A percentile compares a stretch with the other conserved stretches of the same genome.
Conservation (phyloP, 495 filamentous ascomycete genomes). For the Aspergillus wentii region DNA sequence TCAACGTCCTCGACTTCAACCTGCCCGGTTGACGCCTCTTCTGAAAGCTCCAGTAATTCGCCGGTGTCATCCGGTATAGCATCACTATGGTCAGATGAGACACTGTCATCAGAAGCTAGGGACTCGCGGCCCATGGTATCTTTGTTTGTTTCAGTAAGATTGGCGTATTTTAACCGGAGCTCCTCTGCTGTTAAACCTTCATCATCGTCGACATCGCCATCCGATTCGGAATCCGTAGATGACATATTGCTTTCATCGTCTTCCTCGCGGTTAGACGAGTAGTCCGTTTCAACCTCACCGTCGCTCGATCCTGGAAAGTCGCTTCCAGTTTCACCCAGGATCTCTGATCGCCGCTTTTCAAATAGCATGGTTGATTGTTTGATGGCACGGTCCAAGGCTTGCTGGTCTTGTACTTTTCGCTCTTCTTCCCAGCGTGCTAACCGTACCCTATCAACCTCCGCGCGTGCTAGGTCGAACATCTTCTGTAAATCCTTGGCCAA, state of each 20-base stretch:
- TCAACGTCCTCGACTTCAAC: conserved; percentile 63
- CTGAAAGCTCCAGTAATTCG: conserved; percentile 18
- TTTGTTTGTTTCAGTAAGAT: conserved; percentile 40
- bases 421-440: conserved; percentile 79
- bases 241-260: conserved; percentile 73
- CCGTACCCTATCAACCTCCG: conserved; percentile 68
- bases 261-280: conserved; percentile 30
- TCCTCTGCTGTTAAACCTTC: conserved; percentile 75
- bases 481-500: conserved; percentile 64
- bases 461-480: conserved; percentile 74
- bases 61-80: conserved; percentile 19
- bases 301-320: conserved; percentile 40
- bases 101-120: conserved; percentile 16
- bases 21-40: conserved; percentile 18
- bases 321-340: conserved; percentile 38
- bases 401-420: conserved; percentile 73
- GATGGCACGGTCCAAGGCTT: conserved; percentile 77
- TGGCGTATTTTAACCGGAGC: conserved; percentile 72
- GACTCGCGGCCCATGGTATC: conserved; percentile 23
- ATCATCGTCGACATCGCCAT: conserved; percentile 55
- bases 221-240: conserved; percentile 36
- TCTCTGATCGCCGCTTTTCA: conserved; percentile 51
- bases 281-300: conserved; percentile 43
- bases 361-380: conserved; percentile 58
- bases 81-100: conserved; percentile 15